These are phyloP conservation scores for Xylaria acuta DNA, from an alignment of 495 filamentous ascomycete genomes.

Conservation along the genomic window DNA sequence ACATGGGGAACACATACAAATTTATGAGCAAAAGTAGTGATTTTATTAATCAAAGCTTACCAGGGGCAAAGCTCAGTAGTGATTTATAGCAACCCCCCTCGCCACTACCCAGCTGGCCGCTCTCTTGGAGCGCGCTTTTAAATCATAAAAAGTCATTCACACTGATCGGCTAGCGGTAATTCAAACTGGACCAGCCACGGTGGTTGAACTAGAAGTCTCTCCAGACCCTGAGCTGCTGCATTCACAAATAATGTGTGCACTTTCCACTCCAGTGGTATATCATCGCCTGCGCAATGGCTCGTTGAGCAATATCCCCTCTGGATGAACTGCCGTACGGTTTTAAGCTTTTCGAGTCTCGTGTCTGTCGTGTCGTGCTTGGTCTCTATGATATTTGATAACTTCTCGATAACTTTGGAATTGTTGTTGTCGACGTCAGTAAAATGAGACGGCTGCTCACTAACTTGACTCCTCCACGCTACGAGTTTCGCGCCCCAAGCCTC, in stretches of 20 bases:
- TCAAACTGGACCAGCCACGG: conserved; percentile 7
- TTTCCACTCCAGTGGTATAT: conserved; percentile 38
- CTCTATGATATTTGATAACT: conserved; percentile 33
- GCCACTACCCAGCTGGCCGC: not conserved
- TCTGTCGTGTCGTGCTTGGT: conserved; percentile 28
- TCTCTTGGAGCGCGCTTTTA: not conserved
- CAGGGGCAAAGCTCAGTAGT: no score
- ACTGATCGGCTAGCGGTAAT: conserved; percentile 1
- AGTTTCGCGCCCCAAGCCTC: conserved; percentile 75
- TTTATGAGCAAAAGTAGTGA: no score
- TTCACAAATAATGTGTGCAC: conserved; percentile 74
- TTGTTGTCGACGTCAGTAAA: conserved; percentile 44
- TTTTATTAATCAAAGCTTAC: no score
- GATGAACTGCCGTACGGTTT: not conserved
- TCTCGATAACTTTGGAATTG: conserved; percentile 52
- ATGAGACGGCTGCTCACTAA: conserved; percentile 45
- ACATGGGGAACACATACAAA: no score
- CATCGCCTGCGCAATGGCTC: conserved; percentile 41
- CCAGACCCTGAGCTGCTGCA: conserved; percentile 55
- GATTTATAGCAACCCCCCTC: no score
- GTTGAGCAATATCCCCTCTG: conserved; percentile 7
- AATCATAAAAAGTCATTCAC: not conserved
- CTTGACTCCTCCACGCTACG: conserved; percentile 60
- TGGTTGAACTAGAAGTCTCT: conserved; percentile 2
- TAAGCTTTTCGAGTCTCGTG: conserved; percentile 40